Base-by-base conservation (phyloP, 208 protist species). In the Spongospora subterranea region DNA sequence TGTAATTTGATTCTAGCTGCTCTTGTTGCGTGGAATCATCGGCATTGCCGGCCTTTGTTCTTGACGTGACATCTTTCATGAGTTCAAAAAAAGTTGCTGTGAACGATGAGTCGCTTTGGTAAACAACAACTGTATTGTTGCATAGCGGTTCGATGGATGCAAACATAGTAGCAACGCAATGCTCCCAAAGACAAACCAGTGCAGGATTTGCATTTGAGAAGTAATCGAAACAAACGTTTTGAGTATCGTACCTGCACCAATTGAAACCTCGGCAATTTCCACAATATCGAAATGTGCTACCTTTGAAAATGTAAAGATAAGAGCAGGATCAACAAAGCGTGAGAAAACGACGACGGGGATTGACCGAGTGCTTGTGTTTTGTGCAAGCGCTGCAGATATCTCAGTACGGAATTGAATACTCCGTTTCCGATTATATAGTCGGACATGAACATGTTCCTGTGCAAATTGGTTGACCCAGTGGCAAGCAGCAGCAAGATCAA, bases 371-470 rank as follows among this genome's bases (percentile, higher is more conserved):
- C 20, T 29, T 65, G 54, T 29, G 54, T 32, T 65, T 65, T 65
- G 20, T 65, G 54, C 54, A 17, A 32, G 54, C 54, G 54, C 54
- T 65, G 54, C 54, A 65, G 54, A 29, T 32, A 65, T 29, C 29
- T 65, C 54, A 65, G 17, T 17, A 65, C 54, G 54, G 54, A 17
- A 29, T 29, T 65, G 54, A 65, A 65, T 29, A 65, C 54, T 17
- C 20, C 20, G 20, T 17, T 29, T 17, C 20, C 54, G 54, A 65
- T 65, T 17, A 65, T 65, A 65, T 65, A 65, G 54, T 65, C 54
- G 54, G 54, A 65, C 54, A 65, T 65, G 54, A 65, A 65, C 54
- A 65, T 65, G 54, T 65, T 65, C 54, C 29, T 17, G 54, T 65
- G 54, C 54, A 65, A 29, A 29, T 65, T 65, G 20, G 54, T 65